Percentiles rank a stretch among this genome's conserved stretches.
Conservation (phyloP, 2,329 filamentous ascomycete genomes). For the Juglanconis oblonga region DNA sequence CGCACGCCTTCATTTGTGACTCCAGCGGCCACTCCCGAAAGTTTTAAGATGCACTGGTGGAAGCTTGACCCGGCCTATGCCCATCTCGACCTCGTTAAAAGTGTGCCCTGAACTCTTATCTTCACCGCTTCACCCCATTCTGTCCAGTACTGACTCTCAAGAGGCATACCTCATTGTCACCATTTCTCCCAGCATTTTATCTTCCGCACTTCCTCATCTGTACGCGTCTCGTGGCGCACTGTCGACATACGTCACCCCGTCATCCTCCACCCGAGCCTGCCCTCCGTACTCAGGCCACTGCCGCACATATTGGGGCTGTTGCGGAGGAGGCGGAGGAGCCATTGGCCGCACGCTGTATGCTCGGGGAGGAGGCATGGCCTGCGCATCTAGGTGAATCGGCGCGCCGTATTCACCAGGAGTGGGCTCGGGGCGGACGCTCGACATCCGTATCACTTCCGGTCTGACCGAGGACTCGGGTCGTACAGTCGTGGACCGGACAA, state of each 20-base stretch:
- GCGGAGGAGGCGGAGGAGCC: slow-evolving; percentile 19
- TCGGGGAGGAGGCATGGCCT: slow-evolving; percentile 26
- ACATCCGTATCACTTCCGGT: slow-evolving; percentile 39
- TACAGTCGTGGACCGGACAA: slow-evolving; percentile 52
- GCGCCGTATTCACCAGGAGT: slow-evolving; percentile 48
- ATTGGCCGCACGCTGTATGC: slow-evolving; percentile 36
- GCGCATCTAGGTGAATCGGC: slow-evolving; percentile 30
- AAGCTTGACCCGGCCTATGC: not conserved
- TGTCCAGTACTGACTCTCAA: not conserved
- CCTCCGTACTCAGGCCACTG: slow-evolving; percentile 15
- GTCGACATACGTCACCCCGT: slow-evolving; percentile 31
- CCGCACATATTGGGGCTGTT: slow-evolving; percentile 14
- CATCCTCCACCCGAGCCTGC: slow-evolving; percentile 22
- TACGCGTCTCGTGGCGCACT: slow-evolving; percentile 13
- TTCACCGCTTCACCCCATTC: not conserved
- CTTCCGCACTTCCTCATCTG: slow-evolving; percentile 3
- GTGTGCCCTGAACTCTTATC: not conserved
- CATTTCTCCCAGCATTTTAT: not conserved
- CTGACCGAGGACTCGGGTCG: slow-evolving; percentile 42
- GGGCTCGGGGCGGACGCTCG: slow-evolving; percentile 55
- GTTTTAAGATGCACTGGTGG: not conserved
- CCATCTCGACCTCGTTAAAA: not conserved
- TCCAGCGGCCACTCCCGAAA: not conserved
- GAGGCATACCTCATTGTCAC: not conserved
- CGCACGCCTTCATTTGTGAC: not conserved